These are phyloP conservation scores for Cutaneotrichosporon sp. DNA, from an alignment of 1,284 basidiomycete genomes.

Conservation along the genomic window DNA sequence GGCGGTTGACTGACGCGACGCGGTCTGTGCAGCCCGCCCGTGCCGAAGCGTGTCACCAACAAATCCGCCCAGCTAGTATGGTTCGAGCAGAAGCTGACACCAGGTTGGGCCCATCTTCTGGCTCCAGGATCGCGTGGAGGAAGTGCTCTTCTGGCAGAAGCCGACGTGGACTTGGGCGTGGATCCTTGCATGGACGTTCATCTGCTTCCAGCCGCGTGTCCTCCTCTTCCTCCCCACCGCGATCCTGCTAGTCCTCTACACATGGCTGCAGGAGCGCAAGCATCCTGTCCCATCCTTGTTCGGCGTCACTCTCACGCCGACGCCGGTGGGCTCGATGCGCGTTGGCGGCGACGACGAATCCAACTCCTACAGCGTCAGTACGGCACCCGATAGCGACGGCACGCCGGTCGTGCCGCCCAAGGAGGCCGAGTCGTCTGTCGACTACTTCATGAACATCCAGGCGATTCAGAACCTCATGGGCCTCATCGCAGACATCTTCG, in stretches of 20 bases:
- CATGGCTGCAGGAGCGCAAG: slow-evolving; percentile 44
- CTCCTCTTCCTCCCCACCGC: slow-evolving; percentile 48
- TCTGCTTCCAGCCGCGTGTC: slow-evolving; percentile 51
- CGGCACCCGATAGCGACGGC: slow-evolving; percentile 26
- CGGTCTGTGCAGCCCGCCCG: neutral
- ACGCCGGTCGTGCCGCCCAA: slow-evolving; percentile 43
- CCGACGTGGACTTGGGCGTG: slow-evolving; percentile 52
- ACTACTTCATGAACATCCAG: slow-evolving; percentile 54
- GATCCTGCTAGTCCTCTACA: slow-evolving; percentile 41
- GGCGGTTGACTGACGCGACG: neutral
- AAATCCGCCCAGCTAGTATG: neutral
- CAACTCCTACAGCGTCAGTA: slow-evolving; percentile 20
- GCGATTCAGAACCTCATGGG: slow-evolving; percentile 56
- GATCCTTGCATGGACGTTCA: slow-evolving; percentile 49
- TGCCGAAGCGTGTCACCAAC: neutral
- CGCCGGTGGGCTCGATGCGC: slow-evolving; percentile 10
- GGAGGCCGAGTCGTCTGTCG: slow-evolving; percentile 48
- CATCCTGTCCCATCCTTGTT: slow-evolving; percentile 40
- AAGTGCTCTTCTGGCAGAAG: slow-evolving; percentile 53
- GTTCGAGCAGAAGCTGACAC: neutral
- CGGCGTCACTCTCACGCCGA: slow-evolving; percentile 28
- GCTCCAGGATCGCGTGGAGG: slow-evolving; percentile 52
- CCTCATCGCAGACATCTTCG: slow-evolving; percentile 24
- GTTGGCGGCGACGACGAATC: slow-evolving; percentile 8
- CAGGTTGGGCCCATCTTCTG: slow-evolving; percentile 53